Conservation (phyloP, 768 basidiomycete species). For the Russula brevipes region DNA sequence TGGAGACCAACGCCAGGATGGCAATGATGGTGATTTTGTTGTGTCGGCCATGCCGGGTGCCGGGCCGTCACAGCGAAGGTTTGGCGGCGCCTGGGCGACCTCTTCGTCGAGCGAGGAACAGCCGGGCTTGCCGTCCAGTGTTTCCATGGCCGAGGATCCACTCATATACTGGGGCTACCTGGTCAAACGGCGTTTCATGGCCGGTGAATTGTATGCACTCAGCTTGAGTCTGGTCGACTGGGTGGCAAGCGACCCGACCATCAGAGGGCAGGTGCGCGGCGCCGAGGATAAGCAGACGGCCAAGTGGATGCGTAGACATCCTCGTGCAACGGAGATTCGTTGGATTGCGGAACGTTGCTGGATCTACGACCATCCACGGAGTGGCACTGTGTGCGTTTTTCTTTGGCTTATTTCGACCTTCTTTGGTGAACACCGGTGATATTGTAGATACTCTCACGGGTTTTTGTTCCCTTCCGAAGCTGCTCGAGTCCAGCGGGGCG, state of each 20-base stretch:
- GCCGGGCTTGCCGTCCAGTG: slow-evolving; percentile 13
- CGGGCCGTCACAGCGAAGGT: not conserved
- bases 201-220: slow-evolving; percentile 86
- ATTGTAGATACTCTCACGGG: slow-evolving; percentile 82
- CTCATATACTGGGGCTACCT: slow-evolving; percentile 87
- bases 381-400: slow-evolving; percentile 77
- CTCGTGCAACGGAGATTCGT: slow-evolving; percentile 67
- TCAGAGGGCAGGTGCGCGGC: slow-evolving; percentile 65
- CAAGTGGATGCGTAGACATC: slow-evolving; percentile 88
- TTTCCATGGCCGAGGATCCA: slow-evolving; percentile 45
- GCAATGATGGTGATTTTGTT: not conserved
- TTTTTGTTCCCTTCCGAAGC: slow-evolving; percentile 91
- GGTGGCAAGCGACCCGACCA: slow-evolving; percentile 67
- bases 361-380: slow-evolving; percentile 97
- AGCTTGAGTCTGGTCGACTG: slow-evolving; percentile 86
- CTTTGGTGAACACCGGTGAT: not conserved
- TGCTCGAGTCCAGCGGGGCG: slow-evolving; percentile 54
- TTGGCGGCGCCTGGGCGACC: not conserved
- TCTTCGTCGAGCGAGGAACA: not conserved
- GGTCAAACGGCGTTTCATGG: slow-evolving; percentile 92
- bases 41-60: not conserved
- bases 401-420: not conserved
- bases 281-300: slow-evolving; percentile 93
- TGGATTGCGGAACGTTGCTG: slow-evolving; percentile 94
- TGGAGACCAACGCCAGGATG: not conserved